These are phyloP conservation scores for Adansonia madagascariensis DNA, from an alignment of 441 rosid species.

Conservation along the genomic window DNA sequence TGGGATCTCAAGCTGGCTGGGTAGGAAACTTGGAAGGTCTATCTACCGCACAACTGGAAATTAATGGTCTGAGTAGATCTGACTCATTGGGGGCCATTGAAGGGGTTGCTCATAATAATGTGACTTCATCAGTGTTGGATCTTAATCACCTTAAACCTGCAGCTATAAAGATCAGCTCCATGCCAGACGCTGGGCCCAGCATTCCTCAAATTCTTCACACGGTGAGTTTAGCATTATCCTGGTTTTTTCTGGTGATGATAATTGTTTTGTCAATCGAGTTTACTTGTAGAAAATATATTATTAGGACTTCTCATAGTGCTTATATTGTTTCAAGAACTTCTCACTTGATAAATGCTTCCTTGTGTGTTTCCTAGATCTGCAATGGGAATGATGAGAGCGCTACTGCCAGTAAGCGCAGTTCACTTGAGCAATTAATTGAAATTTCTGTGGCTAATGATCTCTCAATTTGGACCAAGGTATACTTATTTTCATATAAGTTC, in stretches of 20 bases:
- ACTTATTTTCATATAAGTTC: neutral
- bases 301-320: neutral
- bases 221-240: constrained; percentile 50
- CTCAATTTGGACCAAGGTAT: constrained; percentile 79
- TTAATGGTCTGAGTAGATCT: constrained; percentile 54
- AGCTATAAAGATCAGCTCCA: constrained; percentile 56
- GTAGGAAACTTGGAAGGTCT: constrained; percentile 60
- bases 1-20: constrained; percentile 43
- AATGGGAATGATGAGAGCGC: constrained; percentile 69
- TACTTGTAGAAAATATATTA: neutral
- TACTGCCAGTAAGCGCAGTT: constrained; percentile 59
- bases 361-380: constrained; percentile 54
- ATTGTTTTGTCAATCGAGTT: constrained; percentile 8
- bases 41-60: constrained; percentile 53
- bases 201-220: constrained; percentile 94
- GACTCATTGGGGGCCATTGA: constrained; percentile 47
- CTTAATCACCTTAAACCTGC: constrained; percentile 55
- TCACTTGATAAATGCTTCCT: constrained; percentile 25
- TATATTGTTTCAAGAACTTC: constrained; percentile 3
- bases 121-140: constrained; percentile 49
- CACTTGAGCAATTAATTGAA: constrained; percentile 82
- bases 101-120: constrained; percentile 48
- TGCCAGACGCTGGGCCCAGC: constrained; percentile 70
- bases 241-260: constrained; percentile 20
- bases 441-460: constrained; percentile 71